Base-by-base conservation (phyloP, 192 early-diverging fungal species). In the Phycomyces blakesleeanus region DNA sequence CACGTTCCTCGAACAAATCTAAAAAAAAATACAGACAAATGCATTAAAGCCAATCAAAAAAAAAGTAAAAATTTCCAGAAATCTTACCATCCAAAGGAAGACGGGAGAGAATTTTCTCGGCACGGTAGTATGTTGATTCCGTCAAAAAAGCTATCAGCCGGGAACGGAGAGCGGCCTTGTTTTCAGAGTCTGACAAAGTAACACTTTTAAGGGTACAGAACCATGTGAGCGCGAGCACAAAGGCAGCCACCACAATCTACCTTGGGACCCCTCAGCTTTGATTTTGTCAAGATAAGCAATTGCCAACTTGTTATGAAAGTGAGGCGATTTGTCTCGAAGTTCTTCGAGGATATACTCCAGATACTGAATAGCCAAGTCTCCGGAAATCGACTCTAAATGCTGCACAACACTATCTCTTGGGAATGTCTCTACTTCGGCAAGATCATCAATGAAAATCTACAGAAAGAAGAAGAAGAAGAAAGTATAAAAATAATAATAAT, bases 1-100 rank as follows among this genome's bases (percentile, higher is more conserved):
- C 89, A 8, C 90, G 78, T 71, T 95, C 95, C 66, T 93, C 90
- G 66, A 83, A 91, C 41, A 93, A 78, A 37, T 76, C 89, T 91
- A 53, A 39, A 39, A 2, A 34, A 11, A 15, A 5, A 57, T 20
- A n/a, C n/a, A n/a, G n/a, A n/a, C n/a, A n/a, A n/a, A n/a, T n/a
- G n/a, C n/a, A n/a, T n/a, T n/a, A n/a, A n/a, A n/a, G n/a, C n/a
- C n/a, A n/a, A n/a, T n/a, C n/a, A n/a, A n/a, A n/a, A n/a, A n/a
- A n/a, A n/a, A n/a, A n/a, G n/a, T n/a, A n/a, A n/a, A n/a, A n/a
- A n/a, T n/a, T n/a, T n/a, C n/a, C n/a, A n/a, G n/a, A 44, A 49
- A 18, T 29, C 69, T 41, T 78, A 83, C 83, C 81, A 71, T 89
- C 88, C 20, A 84, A 80, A 5, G 91, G 95, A 21, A 95, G 76